Conservation (phyloP, 208 protist species). For the Angomonas ambiguus region DNA sequence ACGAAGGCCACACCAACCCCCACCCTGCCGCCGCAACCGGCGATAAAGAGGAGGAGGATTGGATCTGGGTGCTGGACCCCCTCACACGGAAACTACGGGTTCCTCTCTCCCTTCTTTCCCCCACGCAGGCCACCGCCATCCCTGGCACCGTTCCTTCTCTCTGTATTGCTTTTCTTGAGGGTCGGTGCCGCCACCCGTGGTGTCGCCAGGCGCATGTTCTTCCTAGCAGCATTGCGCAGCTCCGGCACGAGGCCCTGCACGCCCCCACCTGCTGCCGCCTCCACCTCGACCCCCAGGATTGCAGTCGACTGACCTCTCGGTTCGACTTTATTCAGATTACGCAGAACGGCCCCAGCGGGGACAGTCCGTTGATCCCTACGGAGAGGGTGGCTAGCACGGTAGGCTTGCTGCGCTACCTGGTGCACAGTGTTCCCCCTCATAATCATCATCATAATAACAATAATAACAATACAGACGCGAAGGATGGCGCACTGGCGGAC, state of each 20-base stretch:
- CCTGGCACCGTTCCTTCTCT: slow-evolving; percentile 77
- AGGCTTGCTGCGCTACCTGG: slow-evolving; percentile 75
- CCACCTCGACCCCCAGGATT: slow-evolving; percentile 82
- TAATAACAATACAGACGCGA: slow-evolving; percentile 18
- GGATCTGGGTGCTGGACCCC: slow-evolving; percentile 88
- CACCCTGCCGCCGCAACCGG: slow-evolving; percentile 1
- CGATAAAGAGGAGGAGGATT: slow-evolving; percentile 45
- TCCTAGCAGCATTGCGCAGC: slow-evolving; percentile 59
- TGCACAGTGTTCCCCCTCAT: slow-evolving; percentile 54
- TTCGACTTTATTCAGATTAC: slow-evolving; percentile 70
- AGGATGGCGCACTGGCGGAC: background rate
- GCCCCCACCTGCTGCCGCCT: slow-evolving; percentile 81
- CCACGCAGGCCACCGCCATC: slow-evolving; percentile 82
- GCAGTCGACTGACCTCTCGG: slow-evolving; percentile 47
- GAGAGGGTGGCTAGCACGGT: slow-evolving; percentile 77
- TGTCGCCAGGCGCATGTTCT: slow-evolving; percentile 85
- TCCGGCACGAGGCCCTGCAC: slow-evolving; percentile 79
- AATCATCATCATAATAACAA: slow-evolving; percentile 23
- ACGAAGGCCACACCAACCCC: background rate
- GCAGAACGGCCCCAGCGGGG: slow-evolving; percentile 40
- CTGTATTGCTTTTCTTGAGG: slow-evolving; percentile 82
- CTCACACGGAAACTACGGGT: slow-evolving; percentile 84
- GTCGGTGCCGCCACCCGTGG: slow-evolving; percentile 84
- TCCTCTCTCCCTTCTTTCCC: slow-evolving; percentile 60
- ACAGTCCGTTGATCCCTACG: slow-evolving; percentile 68